Percentiles rank a stretch among this genome's conserved stretches.
These are phyloP conservation scores for Diplodia intermedia DNA, from an alignment of 2,329 filamentous ascomycete species.

Conservation along the genomic window DNA sequence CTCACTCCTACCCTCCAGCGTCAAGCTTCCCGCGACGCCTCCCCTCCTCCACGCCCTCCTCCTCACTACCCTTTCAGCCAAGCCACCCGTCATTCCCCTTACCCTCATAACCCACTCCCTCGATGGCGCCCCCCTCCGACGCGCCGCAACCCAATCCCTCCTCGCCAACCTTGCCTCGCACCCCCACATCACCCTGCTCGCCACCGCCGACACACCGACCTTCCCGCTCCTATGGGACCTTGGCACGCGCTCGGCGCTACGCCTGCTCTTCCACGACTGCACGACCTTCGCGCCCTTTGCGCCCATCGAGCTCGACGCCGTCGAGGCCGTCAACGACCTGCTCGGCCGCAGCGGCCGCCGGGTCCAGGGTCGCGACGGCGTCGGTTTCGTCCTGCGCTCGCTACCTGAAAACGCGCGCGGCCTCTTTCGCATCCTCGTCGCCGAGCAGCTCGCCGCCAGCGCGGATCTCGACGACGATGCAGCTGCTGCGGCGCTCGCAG, in stretches of 20 bases:
- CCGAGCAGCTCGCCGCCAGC: constrained; percentile 77
- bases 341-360: constrained; percentile 80
- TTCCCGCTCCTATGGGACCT: constrained; percentile 91
- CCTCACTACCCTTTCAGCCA: constrained; percentile 63
- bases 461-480: constrained; percentile 62
- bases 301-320: constrained; percentile 72
- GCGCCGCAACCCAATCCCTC: constrained; percentile 70
- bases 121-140: constrained; percentile 79
- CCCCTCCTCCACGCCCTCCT: constrained; percentile 72
- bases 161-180: constrained; percentile 80
- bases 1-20: constrained; percentile 60
- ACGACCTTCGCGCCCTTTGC: constrained; percentile 84
- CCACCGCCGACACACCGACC: constrained; percentile 85
- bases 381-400: constrained; percentile 87
- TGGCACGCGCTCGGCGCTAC: constrained; percentile 79
- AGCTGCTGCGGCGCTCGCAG: constrained; percentile 42
- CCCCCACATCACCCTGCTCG: constrained; percentile 73
- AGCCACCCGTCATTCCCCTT: constrained; percentile 42
- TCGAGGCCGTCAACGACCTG: constrained; percentile 88
- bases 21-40: constrained; percentile 69
- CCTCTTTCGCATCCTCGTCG: constrained; percentile 83
- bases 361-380: constrained; percentile 87
- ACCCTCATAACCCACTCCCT: constrained; percentile 77
- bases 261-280: constrained; percentile 90
- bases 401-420: constrained; percentile 91